phyloP scores from a whole-genome alignment of 2,329 filamentous ascomycete species.

The Tympanopsis confertula region DNA sequence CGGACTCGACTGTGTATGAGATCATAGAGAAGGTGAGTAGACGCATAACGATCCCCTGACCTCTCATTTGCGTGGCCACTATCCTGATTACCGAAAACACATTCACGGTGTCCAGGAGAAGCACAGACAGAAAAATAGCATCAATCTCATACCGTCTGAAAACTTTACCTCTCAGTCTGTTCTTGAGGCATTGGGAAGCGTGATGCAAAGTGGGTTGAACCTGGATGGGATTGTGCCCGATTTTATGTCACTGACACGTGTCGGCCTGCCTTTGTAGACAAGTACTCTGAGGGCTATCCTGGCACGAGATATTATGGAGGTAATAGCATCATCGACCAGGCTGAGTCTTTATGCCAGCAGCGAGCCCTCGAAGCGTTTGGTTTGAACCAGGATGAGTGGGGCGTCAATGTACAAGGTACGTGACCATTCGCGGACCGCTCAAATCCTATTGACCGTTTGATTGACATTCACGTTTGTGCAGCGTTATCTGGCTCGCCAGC shows the following conservation, averaged over 20 bases:
- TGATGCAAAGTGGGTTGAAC: conserved; percentile 49
- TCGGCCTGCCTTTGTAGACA: conserved; percentile 36
- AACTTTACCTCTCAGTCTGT: conserved; percentile 61
- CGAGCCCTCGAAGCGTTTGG: conserved; percentile 57
- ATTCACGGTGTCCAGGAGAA: conserved; percentile 43
- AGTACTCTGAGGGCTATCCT: conserved; percentile 70
- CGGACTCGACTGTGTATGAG: conserved; percentile 53
- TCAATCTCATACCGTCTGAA: conserved; percentile 62
- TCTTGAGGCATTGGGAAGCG: conserved; percentile 54
- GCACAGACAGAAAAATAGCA: conserved; percentile 64
- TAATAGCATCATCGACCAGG: conserved; percentile 61
- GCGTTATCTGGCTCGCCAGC: not conserved
- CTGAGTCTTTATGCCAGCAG: conserved; percentile 57
- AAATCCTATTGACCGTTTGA: not conserved
- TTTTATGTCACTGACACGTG: conserved; percentile 4
- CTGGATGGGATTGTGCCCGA: not conserved
- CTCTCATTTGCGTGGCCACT: too few species aligned
- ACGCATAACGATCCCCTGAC: too few species aligned
- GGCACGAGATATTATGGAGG: conserved; percentile 66
- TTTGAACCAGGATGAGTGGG: conserved; percentile 57
- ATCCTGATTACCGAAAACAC: too few species aligned
- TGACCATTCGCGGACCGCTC: conserved; percentile 1
- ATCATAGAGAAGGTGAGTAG: conserved; percentile 53
- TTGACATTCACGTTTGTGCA: not conserved
- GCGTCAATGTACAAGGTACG: conserved; percentile 60